Base-by-base conservation (phyloP, 1,284 basidiomycete genomes). In the Pterulicium gracile region DNA sequence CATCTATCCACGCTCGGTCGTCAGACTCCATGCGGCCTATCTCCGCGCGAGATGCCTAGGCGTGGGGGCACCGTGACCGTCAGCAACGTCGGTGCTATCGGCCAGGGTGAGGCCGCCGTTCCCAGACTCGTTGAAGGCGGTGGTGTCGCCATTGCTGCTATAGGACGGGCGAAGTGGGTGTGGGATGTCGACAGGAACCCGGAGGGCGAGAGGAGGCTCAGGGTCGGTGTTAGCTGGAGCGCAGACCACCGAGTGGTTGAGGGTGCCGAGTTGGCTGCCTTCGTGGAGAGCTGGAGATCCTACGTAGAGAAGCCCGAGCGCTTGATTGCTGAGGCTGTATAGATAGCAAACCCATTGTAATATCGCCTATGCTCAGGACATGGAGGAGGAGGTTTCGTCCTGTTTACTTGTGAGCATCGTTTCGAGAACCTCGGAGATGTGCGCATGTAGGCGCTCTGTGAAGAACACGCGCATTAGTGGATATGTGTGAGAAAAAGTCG, bases 191-290 rank as follows among this genome's bases (percentile, higher is more conserved):
- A 75, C 35, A 52, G 61, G 42, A 63, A 64, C 7, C 57, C 56
- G 47, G 40, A 61, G 17, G 84, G 81, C 0, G 73, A 79, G 55
- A 63, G 74, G 49, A 72, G 88, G 54, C 62, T 94, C 50, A 80
- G 81, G 63, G 65, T 90, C 43, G 77, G 79, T 18, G 74, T 91
- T 2, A 88, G 85, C 50, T 94, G 90, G 86, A 83, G 80, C 53
- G 93, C 86, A 23, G 93, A 96, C 61, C 93, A 96, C 67, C 67
- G 93, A 15, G 81, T 95, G 3, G 82, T 95, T 4, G 92, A 96
- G 61, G 93, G 93, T 3, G 92, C 91, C 0, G 93, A 96, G 66
- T 62, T 96, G 50, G 91, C 91, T 41, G 83, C 84, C 47, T 90
- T 96, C 61, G 87, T 93, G 44, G 89, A 94, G 65, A 73, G 75